Evolutionary conservation across 345 rosid genomes (phyloP).

Genomic region (Mallotus nudiflorus): DNA sequence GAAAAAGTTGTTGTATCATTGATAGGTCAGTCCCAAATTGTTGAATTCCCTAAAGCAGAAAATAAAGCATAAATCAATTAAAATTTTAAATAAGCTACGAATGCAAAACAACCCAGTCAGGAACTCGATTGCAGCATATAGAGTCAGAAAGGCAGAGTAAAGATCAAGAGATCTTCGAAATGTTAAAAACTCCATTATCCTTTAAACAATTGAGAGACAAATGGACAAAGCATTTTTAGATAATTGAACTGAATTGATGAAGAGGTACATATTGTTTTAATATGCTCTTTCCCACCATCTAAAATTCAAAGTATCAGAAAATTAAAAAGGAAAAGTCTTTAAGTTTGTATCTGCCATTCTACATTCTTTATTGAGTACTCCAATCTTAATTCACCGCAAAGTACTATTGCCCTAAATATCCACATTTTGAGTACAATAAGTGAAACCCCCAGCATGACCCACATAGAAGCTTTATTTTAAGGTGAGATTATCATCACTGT

Average conservation of each 20-base stretch:
- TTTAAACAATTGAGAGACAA: too few species aligned
- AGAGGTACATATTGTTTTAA: too few species aligned
- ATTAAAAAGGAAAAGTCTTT: neutral
- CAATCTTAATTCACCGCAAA: neutral
- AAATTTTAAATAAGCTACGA: conserved; percentile 4
- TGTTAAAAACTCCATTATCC: too few species aligned
- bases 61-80: neutral
- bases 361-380: neutral
- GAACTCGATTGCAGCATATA: neutral
- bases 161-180: neutral
- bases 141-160: neutral
- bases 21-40: conserved; percentile 83
- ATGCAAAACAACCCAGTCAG: neutral
- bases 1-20: conserved; percentile 71
- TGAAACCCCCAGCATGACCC: too few species aligned
- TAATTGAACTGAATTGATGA: too few species aligned
- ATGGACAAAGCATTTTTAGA: too few species aligned
- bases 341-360: neutral
- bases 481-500: neutral
- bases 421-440: neutral
- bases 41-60: conserved; percentile 50
- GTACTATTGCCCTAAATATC: neutral
- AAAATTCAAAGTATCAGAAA: neutral
- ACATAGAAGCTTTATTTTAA: neutral
- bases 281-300: neutral